Base-by-base conservation (phyloP, 179 eudicot species). In the Heliamphora pulchella region DNA sequence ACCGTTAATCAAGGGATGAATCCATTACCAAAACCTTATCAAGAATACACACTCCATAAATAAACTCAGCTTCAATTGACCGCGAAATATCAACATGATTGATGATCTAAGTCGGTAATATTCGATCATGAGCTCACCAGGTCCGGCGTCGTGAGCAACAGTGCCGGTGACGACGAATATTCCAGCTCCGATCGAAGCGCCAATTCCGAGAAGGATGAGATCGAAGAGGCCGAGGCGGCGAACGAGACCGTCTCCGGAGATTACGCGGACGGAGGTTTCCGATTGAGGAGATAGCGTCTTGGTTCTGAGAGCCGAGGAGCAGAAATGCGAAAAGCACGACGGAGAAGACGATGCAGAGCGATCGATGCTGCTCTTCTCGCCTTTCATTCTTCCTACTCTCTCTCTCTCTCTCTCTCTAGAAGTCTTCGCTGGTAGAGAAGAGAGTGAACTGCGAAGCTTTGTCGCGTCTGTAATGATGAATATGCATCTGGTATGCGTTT, bases 121-220 rank as follows among this genome's bases (percentile, higher is more conserved):
- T 46, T 22, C 4, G 50, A 77, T 55, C 22, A 18, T n/a, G 66
- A 51, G 80, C 83, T 78, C 46, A 95, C 98, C 98, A 17, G 98
- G 98, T 4, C 98, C 98, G 43, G 86, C 92, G 82, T 95, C 98
- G 74, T 83, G 92, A 50, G 98, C 98, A 50, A 95, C 97, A 65
- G 98, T 91, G 48, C 98, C 98, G 54, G 98, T 95, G 70, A 95
- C 97, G 69, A 95, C 98, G 65, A 95, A 95, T 70, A 95, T 91
- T 8, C 98, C 98, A 55, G 98, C 97, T 14, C 98, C 98, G 47
- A 95, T 95, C 9, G 98, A 95, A 41, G 98, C 98, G 14, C 98
- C 98, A 50, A 95, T 81, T 44, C 98, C 98, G 44, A 95, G 79
- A 0, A 95, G 91, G 62, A 95, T 55, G 11, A 95, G 91, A 79